phyloP scores from a whole-genome alignment of 306 rosid species.

The Myrica gale region DNA sequence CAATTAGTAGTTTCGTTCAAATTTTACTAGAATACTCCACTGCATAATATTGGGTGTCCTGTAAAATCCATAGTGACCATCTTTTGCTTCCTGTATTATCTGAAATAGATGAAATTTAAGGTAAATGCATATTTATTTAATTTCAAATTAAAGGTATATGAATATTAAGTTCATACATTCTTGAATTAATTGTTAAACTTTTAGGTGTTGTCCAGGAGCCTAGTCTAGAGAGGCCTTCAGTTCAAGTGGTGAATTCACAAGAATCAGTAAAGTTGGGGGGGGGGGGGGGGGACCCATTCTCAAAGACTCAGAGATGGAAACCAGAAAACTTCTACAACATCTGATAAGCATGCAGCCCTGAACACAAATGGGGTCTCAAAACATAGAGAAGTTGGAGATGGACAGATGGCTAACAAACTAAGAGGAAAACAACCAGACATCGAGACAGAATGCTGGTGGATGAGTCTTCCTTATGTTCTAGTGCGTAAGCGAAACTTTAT shows the following conservation, averaged over 20 bases:
- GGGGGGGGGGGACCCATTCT: no score
- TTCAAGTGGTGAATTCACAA: constrained; percentile 35
- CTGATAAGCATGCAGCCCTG: constrained; percentile 29
- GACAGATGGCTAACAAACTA: constrained; percentile 24
- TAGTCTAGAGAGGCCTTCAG: constrained; percentile 36
- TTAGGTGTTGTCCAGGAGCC: constrained; percentile 54
- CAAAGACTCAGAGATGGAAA: constrained; percentile 28
- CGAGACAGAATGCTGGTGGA: constrained; percentile 66
- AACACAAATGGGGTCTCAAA: constrained; percentile 37
- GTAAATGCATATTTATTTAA: no score
- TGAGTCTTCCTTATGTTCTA: constrained; percentile 72
- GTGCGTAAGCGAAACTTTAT: constrained; percentile 41
- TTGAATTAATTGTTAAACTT: constrained; percentile 38
- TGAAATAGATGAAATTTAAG: constrained; percentile 20
- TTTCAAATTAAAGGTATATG: no score
- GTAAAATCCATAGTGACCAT: background rate
- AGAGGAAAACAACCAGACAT: constrained; percentile 37
- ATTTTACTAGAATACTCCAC: background rate
- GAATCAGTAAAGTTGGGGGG: constrained; percentile 36
- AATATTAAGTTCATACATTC: constrained; percentile 9
- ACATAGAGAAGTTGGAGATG: constrained; percentile 32
- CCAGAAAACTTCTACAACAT: constrained; percentile 19
- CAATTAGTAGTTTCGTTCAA: background rate
- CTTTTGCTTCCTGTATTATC: background rate
- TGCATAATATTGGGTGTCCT: background rate